phyloP scores from a whole-genome alignment of 495 filamentous ascomycete species.

The Bryoglossum gracile region DNA sequence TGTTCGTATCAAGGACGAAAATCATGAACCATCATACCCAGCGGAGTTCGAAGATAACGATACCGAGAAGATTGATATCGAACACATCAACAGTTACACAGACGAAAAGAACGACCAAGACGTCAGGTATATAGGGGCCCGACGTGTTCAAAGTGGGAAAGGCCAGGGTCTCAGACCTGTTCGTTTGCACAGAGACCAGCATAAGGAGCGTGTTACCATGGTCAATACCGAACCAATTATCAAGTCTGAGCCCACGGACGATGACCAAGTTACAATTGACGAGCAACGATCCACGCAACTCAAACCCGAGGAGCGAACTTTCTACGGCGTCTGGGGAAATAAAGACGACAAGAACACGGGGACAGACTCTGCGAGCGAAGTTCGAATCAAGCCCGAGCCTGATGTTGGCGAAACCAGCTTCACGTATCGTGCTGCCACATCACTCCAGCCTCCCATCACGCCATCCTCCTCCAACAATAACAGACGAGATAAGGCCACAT shows the following conservation, averaged over 20 bases:
- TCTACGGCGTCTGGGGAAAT: conserved; percentile 11
- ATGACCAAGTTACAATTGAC: conserved; percentile 10
- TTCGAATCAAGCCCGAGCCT: conserved; percentile 6
- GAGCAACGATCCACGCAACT: conserved; percentile 6
- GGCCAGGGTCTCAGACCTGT: conserved; percentile 42
- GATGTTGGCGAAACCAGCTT: neutral
- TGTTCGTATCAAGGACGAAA: neutral
- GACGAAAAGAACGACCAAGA: no score
- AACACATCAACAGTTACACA: conserved; percentile 20
- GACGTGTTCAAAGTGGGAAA: no score
- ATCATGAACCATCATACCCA: conserved; percentile 21
- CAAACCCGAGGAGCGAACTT: conserved; percentile 19
- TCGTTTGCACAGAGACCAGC: conserved; percentile 44
- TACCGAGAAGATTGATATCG: conserved; percentile 19
- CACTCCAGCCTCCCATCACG: neutral
- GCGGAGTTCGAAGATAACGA: conserved; percentile 18
- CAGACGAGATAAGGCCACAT: neutral
- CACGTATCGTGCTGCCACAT: neutral
- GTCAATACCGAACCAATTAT: conserved; percentile 42
- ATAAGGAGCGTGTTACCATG: conserved; percentile 43
- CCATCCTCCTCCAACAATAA: no score
- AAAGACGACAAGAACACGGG: conserved; percentile 5
- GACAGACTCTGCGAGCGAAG: no score
- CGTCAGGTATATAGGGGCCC: no score
- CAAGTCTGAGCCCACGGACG: conserved; percentile 7